Evolutionary conservation across 2,329 filamentous ascomycete species (phyloP).

Genomic region (Trichoderma semiorbis): DNA sequence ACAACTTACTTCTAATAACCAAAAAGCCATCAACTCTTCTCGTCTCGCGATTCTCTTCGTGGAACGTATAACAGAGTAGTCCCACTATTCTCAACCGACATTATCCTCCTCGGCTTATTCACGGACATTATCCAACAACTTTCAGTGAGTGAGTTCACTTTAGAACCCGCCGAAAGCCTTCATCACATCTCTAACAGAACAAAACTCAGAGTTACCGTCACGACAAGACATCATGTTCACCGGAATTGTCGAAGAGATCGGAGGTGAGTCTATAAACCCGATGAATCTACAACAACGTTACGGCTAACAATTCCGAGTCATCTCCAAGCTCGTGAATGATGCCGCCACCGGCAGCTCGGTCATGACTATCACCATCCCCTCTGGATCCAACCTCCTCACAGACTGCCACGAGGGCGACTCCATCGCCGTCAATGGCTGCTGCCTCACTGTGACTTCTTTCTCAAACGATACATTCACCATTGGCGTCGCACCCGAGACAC

Average conservation of each 20-base stretch:
- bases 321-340: constrained; percentile 75
- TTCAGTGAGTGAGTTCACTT: neutral
- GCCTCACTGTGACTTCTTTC: constrained; percentile 76
- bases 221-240: constrained; percentile 73
- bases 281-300: neutral
- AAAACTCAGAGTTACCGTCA: neutral
- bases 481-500: constrained; percentile 90
- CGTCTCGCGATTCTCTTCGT: neutral
- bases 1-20: neutral
- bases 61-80: neutral
- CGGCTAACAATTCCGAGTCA: constrained; percentile 54
- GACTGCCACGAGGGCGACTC: constrained; percentile 89
- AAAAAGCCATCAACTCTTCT: neutral
- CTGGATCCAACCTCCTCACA: constrained; percentile 67
- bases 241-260: constrained; percentile 87
- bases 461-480: constrained; percentile 68
- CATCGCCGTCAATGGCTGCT: constrained; percentile 93
- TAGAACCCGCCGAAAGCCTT: neutral
- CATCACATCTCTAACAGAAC: neutral
- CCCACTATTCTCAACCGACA: neutral
- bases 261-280: constrained; percentile 59
- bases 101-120: neutral
- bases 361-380: constrained; percentile 73
- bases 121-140: neutral
- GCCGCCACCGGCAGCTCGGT: constrained; percentile 86